These are phyloP conservation scores for Echites panduratus DNA, from an alignment of 257 asterid genomes.

Conservation along the genomic window DNA sequence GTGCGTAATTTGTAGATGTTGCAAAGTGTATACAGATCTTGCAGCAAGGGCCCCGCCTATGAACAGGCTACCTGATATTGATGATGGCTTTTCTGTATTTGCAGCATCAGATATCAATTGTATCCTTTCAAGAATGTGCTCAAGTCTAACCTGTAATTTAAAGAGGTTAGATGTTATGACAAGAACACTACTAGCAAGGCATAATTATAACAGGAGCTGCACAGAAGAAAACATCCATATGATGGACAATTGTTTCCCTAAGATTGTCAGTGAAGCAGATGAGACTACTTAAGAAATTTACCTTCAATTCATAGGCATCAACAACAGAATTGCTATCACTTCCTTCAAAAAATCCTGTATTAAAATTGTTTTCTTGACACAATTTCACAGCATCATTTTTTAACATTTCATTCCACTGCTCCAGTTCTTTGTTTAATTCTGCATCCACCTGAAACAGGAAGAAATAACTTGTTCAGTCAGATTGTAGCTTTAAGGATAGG, in stretches of 20 bases:
- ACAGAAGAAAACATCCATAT: conserved; percentile 2
- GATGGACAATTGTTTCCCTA: background rate
- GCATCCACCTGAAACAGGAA: conserved; percentile 68
- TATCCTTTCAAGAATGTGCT: conserved; percentile 91
- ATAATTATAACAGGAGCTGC: background rate
- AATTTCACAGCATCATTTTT: conserved; percentile 71
- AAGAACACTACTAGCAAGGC: background rate
- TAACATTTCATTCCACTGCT: conserved; percentile 92
- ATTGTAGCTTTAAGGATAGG: background rate
- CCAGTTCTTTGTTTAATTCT: conserved; percentile 79
- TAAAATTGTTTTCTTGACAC: conserved; percentile 88
- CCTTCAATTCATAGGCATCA: conserved; percentile 98
- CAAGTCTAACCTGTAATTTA: conserved; percentile 83
- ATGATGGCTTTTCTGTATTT: conserved; percentile 85
- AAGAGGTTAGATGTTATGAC: background rate
- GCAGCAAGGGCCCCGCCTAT: conserved; percentile 98
- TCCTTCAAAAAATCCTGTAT: conserved; percentile 91
- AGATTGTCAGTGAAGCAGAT: background rate
- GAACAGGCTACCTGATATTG: conserved; percentile 48
- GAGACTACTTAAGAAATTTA: conserved; percentile 17
- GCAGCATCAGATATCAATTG: conserved; percentile 88
- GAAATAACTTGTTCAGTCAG: conserved; percentile 8
- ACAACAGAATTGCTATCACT: conserved; percentile 76
- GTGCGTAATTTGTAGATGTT: conserved; percentile 83
- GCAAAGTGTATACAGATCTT: conserved; percentile 83